phyloP scores from a whole-genome alignment of 1,284 basidiomycete species.

The Sporisorium exsertum region DNA sequence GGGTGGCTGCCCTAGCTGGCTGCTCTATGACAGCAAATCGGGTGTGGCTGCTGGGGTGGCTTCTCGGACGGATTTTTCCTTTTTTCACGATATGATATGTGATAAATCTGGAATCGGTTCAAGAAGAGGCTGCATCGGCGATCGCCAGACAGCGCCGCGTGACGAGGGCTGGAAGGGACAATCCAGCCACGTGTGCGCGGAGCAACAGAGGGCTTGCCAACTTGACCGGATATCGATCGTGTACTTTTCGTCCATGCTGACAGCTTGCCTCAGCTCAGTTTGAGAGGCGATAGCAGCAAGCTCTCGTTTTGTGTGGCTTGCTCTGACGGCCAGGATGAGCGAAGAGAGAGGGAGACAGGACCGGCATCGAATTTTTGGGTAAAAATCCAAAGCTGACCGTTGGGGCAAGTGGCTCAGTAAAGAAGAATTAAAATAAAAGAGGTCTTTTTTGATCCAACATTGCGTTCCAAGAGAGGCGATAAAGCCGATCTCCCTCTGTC shows the following conservation, averaged over 20 bases:
- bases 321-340: neutral
- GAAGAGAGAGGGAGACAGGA: neutral
- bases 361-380: constrained; percentile 17
- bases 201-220: no score
- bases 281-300: neutral
- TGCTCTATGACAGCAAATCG: no score
- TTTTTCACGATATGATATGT: no score
- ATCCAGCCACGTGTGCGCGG: neutral
- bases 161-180: neutral
- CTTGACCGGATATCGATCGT: constrained; percentile 18
- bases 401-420: constrained; percentile 4
- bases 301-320: neutral
- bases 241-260: no score
- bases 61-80: no score
- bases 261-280: no score
- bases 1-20: no score
- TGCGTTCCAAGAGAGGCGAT: constrained; percentile 7
- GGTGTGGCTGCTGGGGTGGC: no score
- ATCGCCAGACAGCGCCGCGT: no score
- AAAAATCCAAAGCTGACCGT: constrained; percentile 5
- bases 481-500: constrained; percentile 5
- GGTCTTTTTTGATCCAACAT: neutral
- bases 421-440: neutral
- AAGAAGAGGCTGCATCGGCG: no score
- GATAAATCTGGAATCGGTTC: no score